Evolutionary conservation across 192 early-diverging fungal species (phyloP), one percentile per base, ranked within the genome.

Genomic region (Umbelopsis sp.): DNA sequence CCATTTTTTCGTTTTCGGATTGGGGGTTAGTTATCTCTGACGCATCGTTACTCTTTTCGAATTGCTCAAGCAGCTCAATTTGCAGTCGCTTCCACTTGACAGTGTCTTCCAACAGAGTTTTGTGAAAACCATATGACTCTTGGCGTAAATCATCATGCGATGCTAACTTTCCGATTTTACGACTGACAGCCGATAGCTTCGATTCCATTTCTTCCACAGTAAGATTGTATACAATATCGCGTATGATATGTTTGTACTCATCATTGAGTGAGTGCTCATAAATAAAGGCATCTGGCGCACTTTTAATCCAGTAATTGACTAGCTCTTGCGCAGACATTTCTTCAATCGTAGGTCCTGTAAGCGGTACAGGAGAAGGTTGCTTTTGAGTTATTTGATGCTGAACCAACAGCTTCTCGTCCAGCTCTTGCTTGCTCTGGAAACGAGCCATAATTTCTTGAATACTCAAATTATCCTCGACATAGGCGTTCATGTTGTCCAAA

Each of bases 401-500:
- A 29, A 59, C 17, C 36, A 26, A 41, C 17, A 68, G 21, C 22
- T 32, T 67, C 31, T 45, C 65, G 24, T 75, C 70, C 44, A 75
- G 69, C 1, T 36, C 71, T 16, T 65, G 56, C 56, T 62, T 62
- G 56, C 56, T 36, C 12, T 62, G 56, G 20, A 62, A 62, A 4
- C 31, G 56, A 2, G 56, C 56, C 56, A 85, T 83, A 14, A 83
- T 74, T 9, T 71, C 75, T 52, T 83, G 78, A 38, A 83, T 76
- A 7, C 71, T 74, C 75, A 87, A 79, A 10, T 85, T 79, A 44
- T 88, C 87, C 31, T 80, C 69, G 14, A 83, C 77, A 72, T 85
- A 87, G 17, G 77, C 77, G 24, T 74, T 72, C 29, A 74, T 68
- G 65, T 79, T 71, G 16, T 82, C 70, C 56, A 84, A 43, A 1